Evolutionary conservation across 208 protist genomes (phyloP), one percentile per base, ranked within the genome.

Genomic region (Trypanosoma lewisi): DNA sequence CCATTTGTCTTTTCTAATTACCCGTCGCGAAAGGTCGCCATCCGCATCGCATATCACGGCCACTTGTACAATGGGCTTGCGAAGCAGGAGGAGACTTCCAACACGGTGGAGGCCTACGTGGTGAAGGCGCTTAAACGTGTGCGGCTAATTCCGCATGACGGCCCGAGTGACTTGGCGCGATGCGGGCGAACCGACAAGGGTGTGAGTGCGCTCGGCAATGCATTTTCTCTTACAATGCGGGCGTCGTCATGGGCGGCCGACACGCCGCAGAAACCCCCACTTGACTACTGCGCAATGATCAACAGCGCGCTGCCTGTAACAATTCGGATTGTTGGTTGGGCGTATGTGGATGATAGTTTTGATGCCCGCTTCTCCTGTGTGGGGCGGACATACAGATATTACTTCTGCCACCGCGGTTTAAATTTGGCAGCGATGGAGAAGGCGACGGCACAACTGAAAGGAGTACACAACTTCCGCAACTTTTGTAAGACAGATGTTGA

Each of bases 401-500:
- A 93, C 71, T 96, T 97, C 57, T 78, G 73, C 53, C 85, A 95
- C 63, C 60, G 68, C n/a, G 87, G 83, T 12, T 65, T 95, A 7
- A 78, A 96, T 68, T 23, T 97, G 2, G 78, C 69, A 23, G 83
- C 74, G 45, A 99, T 99, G 97, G 83, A 73, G 12, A 58, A 91
- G 56, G 97, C 93, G 2, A 87, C 87, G 0, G 45, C 53, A 19
- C 63, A 70, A 27, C 83, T 98, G 27, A 59, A 96, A 19, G 98
- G 98, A 21, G 76, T 78, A n/a, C 97, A 99, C 75, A 97, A 98
- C 77, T 99, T 98, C 71, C 81, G 94, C 37, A 98, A 98, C 77
- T 99, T 99, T 61, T 98, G 97, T 77, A 98, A 98, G 66, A 95
- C 98, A 60, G 96, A 98, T 71, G 85, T 96, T 16, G 82, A 96